Conservation (phyloP, 768 basidiomycete genomes). For the Termitomyces sp. region DNA sequence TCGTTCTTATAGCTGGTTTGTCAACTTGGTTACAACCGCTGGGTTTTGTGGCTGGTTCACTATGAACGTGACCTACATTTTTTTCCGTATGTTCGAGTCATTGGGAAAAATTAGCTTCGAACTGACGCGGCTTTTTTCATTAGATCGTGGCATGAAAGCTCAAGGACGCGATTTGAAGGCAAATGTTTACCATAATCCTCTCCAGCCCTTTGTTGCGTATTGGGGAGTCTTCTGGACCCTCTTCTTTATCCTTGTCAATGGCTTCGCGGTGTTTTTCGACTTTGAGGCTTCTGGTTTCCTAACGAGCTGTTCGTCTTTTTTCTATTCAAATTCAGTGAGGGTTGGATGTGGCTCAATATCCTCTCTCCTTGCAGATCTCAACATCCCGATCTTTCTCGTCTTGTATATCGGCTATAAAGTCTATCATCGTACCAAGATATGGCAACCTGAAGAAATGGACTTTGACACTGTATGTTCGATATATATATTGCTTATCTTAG, state of each 20-base stretch:
- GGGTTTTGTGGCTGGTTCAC: conserved; percentile 66
- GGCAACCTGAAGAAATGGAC: conserved; percentile 64
- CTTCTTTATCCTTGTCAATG: conserved; percentile 51
- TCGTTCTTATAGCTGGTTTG: conserved; percentile 50
- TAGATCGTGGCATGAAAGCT: conserved; percentile 53
- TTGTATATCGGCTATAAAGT: conserved; percentile 43
- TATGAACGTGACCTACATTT: conserved; percentile 68
- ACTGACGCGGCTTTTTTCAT: conserved; percentile 7
- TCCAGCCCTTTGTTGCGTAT: conserved; percentile 65
- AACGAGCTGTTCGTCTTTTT: conserved; percentile 29
- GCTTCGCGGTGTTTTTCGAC: conserved; percentile 56
- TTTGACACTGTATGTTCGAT: conserved; percentile 52
- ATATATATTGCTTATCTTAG: too few relatives aligned
- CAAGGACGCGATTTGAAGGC: conserved; percentile 60
- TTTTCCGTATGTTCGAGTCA: conserved; percentile 46
- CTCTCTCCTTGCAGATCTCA: conserved; percentile 27
- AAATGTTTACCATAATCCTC: conserved; percentile 54
- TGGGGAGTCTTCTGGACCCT: conserved; percentile 66
- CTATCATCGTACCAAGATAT: conserved; percentile 33
- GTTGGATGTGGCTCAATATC: neutral
- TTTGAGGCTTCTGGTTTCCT: conserved; percentile 50
- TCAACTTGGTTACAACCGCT: conserved; percentile 58
- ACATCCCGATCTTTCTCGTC: conserved; percentile 38
- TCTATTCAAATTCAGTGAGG: neutral
- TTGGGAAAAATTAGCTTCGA: neutral